Evolutionary conservation across 495 filamentous ascomycete species (phyloP), one percentile per base, ranked within the genome.

Genomic region (Penicillium diatomitis): DNA sequence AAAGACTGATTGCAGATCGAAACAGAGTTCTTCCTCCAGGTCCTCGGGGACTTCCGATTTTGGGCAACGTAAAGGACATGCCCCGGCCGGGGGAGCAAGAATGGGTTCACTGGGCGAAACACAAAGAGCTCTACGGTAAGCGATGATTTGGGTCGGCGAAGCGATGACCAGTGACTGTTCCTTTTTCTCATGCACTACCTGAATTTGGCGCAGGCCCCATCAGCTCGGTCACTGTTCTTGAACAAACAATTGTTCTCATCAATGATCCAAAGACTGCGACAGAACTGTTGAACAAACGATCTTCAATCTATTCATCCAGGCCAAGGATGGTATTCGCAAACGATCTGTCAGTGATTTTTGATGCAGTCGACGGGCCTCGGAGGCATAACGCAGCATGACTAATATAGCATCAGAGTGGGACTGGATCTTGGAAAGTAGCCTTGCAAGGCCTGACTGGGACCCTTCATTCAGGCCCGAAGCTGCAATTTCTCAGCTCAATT

Each of bases 221-320:
- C 10, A 78, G 73, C 50, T 79, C 73, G 11, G 41, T 79, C 5
- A 73, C 68, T 2, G 58, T 75, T 3, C 52, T 74, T 40, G 74
- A 72, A 2, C 64, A 73, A 51, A 72, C 73, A 1, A 63, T 77
- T 3, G 49, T 77, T 8, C 69, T 79, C 42, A 41, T 79, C 12
- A 68, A 75, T 51, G 68, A 75, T 42, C 48, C 44, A n/a, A 29
- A 60, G 1, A 27, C 66, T 3, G 69, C 70, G 0, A 34, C 59
- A 37, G 73, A 78, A 32, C 55, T 79, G 0, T 38, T 78, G 32
- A 65, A 64, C 29, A 73, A 74, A 48, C 62, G 68, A 11, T 69
- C 68, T 0, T 53, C 54, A 2, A 65, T 61, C 34, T 48, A 75
- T 44, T 74, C 74, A 0, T 72, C 72, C 10, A 60, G 72, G 32